These are phyloP conservation scores for Cercospora sojina DNA, from an alignment of 2,329 filamentous ascomycete species.

Conservation along the genomic window DNA sequence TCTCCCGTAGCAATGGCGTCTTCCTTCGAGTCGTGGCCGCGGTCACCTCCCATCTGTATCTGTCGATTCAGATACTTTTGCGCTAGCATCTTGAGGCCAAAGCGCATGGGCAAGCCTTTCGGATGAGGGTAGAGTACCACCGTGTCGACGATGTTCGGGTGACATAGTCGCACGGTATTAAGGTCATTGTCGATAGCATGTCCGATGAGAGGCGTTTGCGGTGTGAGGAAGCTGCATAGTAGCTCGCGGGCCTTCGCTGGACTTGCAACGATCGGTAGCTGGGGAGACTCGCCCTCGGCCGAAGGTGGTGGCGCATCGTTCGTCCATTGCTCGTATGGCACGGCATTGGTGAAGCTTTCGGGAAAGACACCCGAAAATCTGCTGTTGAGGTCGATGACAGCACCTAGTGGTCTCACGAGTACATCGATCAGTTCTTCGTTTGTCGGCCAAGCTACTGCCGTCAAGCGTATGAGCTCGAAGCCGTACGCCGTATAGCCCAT, in stretches of 20 bases:
- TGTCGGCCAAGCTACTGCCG: conserved; percentile 81
- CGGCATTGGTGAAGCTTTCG: conserved; percentile 70
- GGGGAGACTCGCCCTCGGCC: conserved; percentile 21
- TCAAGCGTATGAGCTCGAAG: conserved; percentile 84
- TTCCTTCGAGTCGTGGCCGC: conserved; percentile 87
- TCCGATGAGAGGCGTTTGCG: conserved; percentile 79
- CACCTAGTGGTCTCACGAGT: conserved; percentile 78
- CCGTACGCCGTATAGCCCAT: conserved; percentile 94
- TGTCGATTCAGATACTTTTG: conserved; percentile 66
- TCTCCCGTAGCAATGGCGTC: conserved; percentile 89
- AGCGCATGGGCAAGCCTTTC: conserved; percentile 71
- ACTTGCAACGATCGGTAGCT: conserved; percentile 71
- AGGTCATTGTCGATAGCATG: conserved; percentile 96
- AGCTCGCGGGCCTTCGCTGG: conserved; percentile 72
- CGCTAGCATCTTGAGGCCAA: conserved; percentile 74
- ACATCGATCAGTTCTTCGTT: conserved; percentile 76
- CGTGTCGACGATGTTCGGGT: conserved; percentile 82
- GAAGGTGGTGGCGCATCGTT: conserved; percentile 19
- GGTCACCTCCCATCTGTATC: conserved; percentile 69
- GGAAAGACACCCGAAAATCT: conserved; percentile 84
- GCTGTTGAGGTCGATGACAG: conserved; percentile 86
- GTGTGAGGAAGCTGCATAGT: conserved; percentile 72
- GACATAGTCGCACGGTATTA: conserved; percentile 78
- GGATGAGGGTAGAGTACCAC: conserved; percentile 79
- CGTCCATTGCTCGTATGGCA: conserved; percentile 49